These are phyloP conservation scores for Diaporthe capsici DNA, from an alignment of 2,329 filamentous ascomycete genomes.

Conservation along the genomic window DNA sequence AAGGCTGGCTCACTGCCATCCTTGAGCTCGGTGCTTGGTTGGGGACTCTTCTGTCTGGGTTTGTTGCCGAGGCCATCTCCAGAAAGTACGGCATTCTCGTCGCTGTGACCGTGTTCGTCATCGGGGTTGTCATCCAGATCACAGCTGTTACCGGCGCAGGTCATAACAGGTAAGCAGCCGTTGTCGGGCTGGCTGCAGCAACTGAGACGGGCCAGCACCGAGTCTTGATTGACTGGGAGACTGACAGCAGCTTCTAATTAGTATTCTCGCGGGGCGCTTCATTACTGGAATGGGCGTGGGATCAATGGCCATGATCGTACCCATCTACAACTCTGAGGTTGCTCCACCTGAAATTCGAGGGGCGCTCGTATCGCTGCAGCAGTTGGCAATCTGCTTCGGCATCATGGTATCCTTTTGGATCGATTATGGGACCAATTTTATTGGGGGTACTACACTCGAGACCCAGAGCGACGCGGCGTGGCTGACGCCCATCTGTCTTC, in stretches of 20 bases:
- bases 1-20: constrained; percentile 75
- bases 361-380: constrained; percentile 62
- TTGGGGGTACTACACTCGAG: constrained; percentile 65
- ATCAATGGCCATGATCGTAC: constrained; percentile 74
- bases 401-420: constrained; percentile 78
- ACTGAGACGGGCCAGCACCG: background rate
- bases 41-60: constrained; percentile 78
- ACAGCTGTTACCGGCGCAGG: constrained; percentile 70
- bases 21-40: constrained; percentile 84
- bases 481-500: constrained; percentile 80
- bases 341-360: constrained; percentile 64
- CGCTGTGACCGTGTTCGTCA: constrained; percentile 75
- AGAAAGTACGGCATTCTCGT: constrained; percentile 79
- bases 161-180: constrained; percentile 47
- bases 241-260: background rate
- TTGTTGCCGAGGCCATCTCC: constrained; percentile 78
- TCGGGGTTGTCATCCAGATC: constrained; percentile 79
- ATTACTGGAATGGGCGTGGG: constrained; percentile 76
- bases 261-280: constrained; percentile 40
- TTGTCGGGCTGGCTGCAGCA: too few relatives aligned
- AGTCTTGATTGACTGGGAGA: background rate
- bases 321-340: constrained; percentile 63
- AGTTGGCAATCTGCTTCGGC: constrained; percentile 71
- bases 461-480: constrained; percentile 77
- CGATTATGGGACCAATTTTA: constrained; percentile 76